Percentiles rank a stretch among this genome's conserved stretches.
These are phyloP conservation scores for Emergomyces africanus DNA, from an alignment of 2,329 filamentous ascomycete genomes.

Conservation along the genomic window DNA sequence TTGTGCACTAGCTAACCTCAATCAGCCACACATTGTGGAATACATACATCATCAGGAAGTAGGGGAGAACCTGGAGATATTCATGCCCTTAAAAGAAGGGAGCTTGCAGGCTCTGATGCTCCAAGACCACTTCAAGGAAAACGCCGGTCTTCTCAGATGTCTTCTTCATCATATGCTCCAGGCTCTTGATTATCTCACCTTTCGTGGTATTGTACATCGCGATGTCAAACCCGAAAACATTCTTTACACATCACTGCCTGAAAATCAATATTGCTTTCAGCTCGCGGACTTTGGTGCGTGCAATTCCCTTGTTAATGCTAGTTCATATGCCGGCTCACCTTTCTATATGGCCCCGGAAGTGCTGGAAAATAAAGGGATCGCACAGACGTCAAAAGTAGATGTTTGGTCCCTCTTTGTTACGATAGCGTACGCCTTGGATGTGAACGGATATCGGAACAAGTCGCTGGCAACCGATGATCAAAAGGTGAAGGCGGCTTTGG, in stretches of 20 bases:
- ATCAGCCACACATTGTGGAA: conserved; percentile 9
- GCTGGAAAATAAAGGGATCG: background rate
- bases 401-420: conserved; percentile 13
- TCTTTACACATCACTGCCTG: conserved; percentile 11
- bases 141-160: too few relatives aligned
- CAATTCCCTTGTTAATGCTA: conserved; percentile 5
- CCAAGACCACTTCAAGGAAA: background rate
- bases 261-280: too few relatives aligned
- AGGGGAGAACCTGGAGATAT: conserved; percentile 7
- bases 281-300: conserved; percentile 15
- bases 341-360: conserved; percentile 14
- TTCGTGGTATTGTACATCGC: conserved; percentile 10
- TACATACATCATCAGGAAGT: conserved; percentile 4
- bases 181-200: conserved; percentile 13
- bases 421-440: background rate
- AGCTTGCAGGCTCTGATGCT: background rate
- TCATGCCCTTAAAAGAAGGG: conserved; percentile 8
- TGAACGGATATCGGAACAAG: background rate
- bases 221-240: conserved; percentile 16
- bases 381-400: conserved; percentile 14
- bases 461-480: background rate
- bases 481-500: background rate
- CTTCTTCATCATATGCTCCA: conserved; percentile 12
- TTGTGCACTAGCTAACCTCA: background rate
- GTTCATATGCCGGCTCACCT: conserved; percentile 5